These are phyloP conservation scores for Theobroma grandiflorum DNA, from an alignment of 441 rosid species.

Conservation along the genomic window DNA sequence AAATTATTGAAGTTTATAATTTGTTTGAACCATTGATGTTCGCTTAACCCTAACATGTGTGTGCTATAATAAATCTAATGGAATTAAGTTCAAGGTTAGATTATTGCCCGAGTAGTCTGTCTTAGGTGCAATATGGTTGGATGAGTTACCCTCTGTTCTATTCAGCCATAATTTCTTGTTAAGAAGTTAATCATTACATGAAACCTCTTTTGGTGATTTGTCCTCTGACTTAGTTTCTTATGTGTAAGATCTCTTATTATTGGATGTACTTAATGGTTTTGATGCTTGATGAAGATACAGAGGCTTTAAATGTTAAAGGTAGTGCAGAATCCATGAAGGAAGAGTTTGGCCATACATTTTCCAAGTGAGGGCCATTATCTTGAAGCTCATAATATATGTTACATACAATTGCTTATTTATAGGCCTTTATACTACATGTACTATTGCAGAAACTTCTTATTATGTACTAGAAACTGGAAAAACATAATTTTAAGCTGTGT, in stretches of 20 bases:
- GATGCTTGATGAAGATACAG: slow-evolving; percentile 39
- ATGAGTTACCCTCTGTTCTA: background rate
- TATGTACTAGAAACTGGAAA: background rate
- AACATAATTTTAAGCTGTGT: background rate
- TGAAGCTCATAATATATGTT: slow-evolving; percentile 16
- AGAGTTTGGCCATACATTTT: slow-evolving; percentile 29
- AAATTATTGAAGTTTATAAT: background rate
- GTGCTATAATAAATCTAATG: background rate
- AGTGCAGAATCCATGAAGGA: slow-evolving; percentile 30
- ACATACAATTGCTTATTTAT: slow-evolving; percentile 6
- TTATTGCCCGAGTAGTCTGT: background rate
- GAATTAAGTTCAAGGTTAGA: background rate
- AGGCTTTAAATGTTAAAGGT: slow-evolving; percentile 31
- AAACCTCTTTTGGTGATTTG: background rate
- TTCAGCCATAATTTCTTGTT: slow-evolving; percentile 7
- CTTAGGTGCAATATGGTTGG: background rate
- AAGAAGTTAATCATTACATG: background rate
- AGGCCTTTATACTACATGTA: background rate
- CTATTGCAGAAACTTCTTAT: slow-evolving; percentile 2
- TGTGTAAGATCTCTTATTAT: background rate
- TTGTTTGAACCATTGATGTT: slow-evolving; percentile 3
- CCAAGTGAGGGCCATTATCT: slow-evolving; percentile 40
- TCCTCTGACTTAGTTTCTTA: slow-evolving; percentile 7
- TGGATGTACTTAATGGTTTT: background rate
- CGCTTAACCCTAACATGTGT: background rate